Conservation (phyloP, 257 asterid genomes). For the Capsicum pubescens region DNA sequence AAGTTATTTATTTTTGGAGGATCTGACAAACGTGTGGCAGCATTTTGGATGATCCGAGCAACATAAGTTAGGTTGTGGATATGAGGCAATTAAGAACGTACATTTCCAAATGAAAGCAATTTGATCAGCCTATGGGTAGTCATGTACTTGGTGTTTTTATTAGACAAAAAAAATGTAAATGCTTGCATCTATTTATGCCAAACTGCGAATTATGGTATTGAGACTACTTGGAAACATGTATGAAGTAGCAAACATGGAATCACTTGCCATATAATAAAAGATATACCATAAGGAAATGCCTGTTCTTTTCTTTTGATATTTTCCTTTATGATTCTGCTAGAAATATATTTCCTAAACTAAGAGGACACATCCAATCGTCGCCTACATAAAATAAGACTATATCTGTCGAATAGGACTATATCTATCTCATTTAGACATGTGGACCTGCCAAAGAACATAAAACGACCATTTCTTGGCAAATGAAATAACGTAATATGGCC, state of each 20-base stretch:
- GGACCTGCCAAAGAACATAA: slow-evolving; percentile 1
- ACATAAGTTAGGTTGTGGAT: not conserved
- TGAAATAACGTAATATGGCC: not conserved
- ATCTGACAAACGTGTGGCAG: not conserved
- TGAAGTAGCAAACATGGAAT: not conserved
- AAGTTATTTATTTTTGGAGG: not conserved
- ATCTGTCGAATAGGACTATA: not conserved
- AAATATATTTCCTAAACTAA: not conserved
- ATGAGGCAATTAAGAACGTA: not conserved
- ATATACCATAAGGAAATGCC: not conserved
- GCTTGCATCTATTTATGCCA: not conserved
- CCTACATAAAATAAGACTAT: not conserved
- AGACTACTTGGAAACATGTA: not conserved
- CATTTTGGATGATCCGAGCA: not conserved
- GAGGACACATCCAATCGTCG: not conserved
- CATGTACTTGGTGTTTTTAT: not conserved
- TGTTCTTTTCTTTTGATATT: not conserved
- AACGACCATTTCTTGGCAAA: not conserved
- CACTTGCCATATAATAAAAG: not conserved
- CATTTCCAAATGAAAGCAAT: not conserved
- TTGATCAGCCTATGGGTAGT: not conserved
- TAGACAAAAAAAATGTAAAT: not conserved
- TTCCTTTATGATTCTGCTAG: not conserved
- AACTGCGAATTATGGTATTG: not conserved
- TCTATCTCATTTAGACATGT: not conserved